Evolutionary conservation across 106 monocot species (phyloP).

Genomic region (Phalaenopsis equestris): DNA sequence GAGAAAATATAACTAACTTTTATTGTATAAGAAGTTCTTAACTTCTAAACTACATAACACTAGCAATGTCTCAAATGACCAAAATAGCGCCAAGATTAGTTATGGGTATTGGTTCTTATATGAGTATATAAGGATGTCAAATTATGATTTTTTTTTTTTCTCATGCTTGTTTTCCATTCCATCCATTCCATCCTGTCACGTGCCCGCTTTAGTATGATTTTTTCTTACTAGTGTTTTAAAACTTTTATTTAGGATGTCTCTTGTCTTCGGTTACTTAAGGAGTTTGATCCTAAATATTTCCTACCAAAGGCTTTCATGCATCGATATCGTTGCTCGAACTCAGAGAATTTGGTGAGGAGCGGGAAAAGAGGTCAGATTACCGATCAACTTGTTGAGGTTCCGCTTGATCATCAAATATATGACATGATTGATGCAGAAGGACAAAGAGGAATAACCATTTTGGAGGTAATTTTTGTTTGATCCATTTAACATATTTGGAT

Average conservation of each 20-base stretch:
- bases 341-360: conserved; percentile 20
- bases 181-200: not conserved
- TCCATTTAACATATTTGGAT: not conserved
- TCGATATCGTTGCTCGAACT: conserved; percentile 28
- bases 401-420: conserved; percentile 76
- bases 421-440: conserved; percentile 86
- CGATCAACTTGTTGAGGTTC: conserved; percentile 84
- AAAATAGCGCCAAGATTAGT: not conserved
- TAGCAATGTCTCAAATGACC: not conserved
- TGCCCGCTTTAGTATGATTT: not conserved
- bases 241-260: conserved; percentile 37
- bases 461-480: conserved; percentile 43
- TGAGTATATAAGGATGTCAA: not conserved
- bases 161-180: conserved; percentile 2
- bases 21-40: too few relatives aligned
- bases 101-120: not conserved
- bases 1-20: too few relatives aligned
- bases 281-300: conserved; percentile 73
- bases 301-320: conserved; percentile 33
- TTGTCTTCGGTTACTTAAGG: conserved; percentile 65
- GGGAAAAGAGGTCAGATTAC: conserved; percentile 59
- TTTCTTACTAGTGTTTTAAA: not conserved
- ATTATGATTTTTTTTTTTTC: not conserved
- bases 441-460: conserved; percentile 71
- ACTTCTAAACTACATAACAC: too few relatives aligned